Conservation (phyloP, 1,284 basidiomycete genomes). For the Tylopilus sp. region DNA sequence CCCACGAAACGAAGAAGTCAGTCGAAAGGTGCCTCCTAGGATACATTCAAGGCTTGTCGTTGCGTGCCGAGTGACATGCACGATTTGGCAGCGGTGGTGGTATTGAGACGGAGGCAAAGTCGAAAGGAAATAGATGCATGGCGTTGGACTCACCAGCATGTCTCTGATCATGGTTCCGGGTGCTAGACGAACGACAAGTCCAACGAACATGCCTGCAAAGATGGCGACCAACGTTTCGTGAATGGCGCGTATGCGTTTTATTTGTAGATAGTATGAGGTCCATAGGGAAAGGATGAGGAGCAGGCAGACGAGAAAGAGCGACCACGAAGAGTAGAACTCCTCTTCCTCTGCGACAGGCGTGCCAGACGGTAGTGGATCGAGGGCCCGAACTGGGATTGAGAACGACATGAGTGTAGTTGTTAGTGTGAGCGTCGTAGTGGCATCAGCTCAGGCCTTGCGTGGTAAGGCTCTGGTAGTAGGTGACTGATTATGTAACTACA, state of each 20-base stretch:
- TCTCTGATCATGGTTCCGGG: constrained; percentile 94
- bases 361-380: constrained; percentile 22
- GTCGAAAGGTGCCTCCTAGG: background rate
- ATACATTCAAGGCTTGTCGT: background rate
- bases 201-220: constrained; percentile 95
- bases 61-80: background rate
- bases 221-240: constrained; percentile 98
- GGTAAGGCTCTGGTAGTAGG: too few relatives aligned
- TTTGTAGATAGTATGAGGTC: constrained; percentile 97
- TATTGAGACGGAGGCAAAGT: background rate
- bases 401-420: constrained; percentile 24
- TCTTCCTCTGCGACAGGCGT: constrained; percentile 64
- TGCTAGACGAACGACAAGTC: constrained; percentile 83
- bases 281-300: constrained; percentile 92
- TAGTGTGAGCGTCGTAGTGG: too few relatives aligned
- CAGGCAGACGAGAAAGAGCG: constrained; percentile 89
- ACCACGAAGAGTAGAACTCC: constrained; percentile 93
- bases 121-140: background rate
- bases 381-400: constrained; percentile 21
- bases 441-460: constrained; percentile 5
- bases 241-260: constrained; percentile 91
- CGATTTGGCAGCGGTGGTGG: background rate
- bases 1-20: background rate
- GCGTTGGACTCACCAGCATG: constrained; percentile 80
- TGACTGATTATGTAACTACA: constrained; percentile 18